Percentiles rank a stretch among this genome's conserved stretches.
These are phyloP conservation scores for Cryptococcus sp. DNA, from an alignment of 1,284 basidiomycete species.

Conservation along the genomic window DNA sequence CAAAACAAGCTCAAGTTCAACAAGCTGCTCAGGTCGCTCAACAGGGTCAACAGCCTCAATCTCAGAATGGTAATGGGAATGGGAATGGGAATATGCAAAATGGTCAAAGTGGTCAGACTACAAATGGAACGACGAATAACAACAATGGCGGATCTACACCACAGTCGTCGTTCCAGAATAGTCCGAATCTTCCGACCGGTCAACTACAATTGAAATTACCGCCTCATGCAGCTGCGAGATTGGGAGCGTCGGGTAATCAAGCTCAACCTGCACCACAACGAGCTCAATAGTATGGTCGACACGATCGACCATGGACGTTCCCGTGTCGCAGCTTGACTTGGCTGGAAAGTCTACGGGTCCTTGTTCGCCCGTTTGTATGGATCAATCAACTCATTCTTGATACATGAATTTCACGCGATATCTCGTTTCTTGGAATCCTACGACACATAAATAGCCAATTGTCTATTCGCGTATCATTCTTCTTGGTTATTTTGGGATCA, in stretches of 20 bases:
- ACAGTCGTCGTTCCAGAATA: not conserved
- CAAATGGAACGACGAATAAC: not conserved
- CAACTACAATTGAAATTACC: constrained; percentile 40
- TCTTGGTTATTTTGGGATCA: too few relatives aligned
- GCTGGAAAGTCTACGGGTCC: too few relatives aligned
- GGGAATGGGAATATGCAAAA: constrained; percentile 7
- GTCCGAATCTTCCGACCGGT: constrained; percentile 14
- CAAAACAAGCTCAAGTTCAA: constrained; percentile 16
- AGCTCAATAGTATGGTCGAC: not conserved
- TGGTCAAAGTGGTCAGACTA: not conserved
- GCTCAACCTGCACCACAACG: not conserved
- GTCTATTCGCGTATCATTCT: too few relatives aligned
- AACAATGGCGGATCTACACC: not conserved
- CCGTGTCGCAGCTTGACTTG: too few relatives aligned
- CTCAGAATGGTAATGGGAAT: not conserved
- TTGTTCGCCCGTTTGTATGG: too few relatives aligned
- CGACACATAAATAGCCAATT: too few relatives aligned
- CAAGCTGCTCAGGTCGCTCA: constrained; percentile 3
- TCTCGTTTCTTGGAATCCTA: too few relatives aligned
- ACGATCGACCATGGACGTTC: too few relatives aligned
- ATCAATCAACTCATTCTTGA: too few relatives aligned
- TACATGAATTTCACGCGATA: too few relatives aligned
- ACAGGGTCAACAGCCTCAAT: constrained; percentile 1
- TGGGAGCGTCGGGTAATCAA: constrained; percentile 14
- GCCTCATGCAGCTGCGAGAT: constrained; percentile 36